These are phyloP conservation scores for Paracoccidioides brasiliensis DNA, from an alignment of 2,329 filamentous ascomycete species.

Conservation along the genomic window DNA sequence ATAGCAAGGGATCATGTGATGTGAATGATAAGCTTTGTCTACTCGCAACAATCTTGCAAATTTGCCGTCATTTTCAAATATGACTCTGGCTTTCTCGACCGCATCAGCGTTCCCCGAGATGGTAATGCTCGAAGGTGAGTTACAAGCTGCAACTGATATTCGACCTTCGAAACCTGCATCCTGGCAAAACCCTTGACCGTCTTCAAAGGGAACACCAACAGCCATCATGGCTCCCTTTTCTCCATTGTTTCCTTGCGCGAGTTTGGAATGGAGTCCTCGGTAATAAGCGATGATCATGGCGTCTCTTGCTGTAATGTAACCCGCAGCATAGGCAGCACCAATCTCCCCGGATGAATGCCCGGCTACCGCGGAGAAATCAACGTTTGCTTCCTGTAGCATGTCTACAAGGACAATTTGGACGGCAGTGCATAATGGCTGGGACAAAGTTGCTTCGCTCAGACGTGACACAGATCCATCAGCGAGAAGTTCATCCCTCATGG, in stretches of 20 bases:
- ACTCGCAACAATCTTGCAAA: conserved; percentile 13
- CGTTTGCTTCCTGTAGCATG: not conserved
- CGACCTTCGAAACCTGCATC: conserved; percentile 10
- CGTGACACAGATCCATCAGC: too few species aligned
- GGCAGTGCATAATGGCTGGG: conserved; percentile 3
- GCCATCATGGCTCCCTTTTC: conserved; percentile 11
- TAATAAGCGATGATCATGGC: conserved; percentile 37
- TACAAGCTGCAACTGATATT: conserved; percentile 23
- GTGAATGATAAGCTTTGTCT: conserved; percentile 17
- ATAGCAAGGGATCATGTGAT: conserved; percentile 12
- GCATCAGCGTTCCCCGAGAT: conserved; percentile 21
- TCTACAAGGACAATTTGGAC: conserved; percentile 9
- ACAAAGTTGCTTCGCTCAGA: conserved; percentile 1
- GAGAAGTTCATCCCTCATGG: not conserved
- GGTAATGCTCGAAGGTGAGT: conserved; percentile 25
- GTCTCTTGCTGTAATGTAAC: conserved; percentile 20
- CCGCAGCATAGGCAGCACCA: conserved; percentile 6
- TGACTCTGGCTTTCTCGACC: conserved; percentile 15
- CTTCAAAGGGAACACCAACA: conserved; percentile 5
- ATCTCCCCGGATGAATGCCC: conserved; percentile 10
- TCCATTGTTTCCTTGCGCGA: conserved; percentile 1
- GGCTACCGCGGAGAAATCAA: not conserved
- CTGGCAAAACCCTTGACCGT: conserved; percentile 6
- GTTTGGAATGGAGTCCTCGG: conserved; percentile 11
- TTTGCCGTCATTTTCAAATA: conserved; percentile 11